phyloP scores from a whole-genome alignment of 805 yeast species.

The Sugiyamaella chiloensis region DNA sequence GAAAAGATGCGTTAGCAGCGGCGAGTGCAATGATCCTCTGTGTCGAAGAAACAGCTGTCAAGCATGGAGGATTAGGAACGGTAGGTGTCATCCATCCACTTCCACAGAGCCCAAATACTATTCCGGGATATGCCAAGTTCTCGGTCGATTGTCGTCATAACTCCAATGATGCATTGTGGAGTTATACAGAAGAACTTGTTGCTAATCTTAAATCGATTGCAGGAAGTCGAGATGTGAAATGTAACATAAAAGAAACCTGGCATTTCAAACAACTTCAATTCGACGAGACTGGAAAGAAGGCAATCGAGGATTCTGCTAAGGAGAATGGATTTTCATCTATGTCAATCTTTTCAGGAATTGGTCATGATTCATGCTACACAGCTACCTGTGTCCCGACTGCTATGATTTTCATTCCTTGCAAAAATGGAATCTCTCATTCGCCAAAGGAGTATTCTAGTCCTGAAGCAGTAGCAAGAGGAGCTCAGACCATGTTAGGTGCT shows the following conservation, averaged over 20 bases:
- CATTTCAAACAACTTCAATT: slow-evolving; percentile 58
- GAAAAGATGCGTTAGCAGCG: slow-evolving; percentile 60
- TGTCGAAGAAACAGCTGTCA: slow-evolving; percentile 53
- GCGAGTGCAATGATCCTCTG: slow-evolving; percentile 55
- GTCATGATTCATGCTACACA: slow-evolving; percentile 68
- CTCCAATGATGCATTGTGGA: slow-evolving; percentile 41
- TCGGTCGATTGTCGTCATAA: slow-evolving; percentile 60
- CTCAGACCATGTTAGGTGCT: slow-evolving; percentile 52
- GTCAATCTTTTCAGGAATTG: slow-evolving; percentile 54
- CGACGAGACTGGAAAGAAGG: slow-evolving; percentile 47
- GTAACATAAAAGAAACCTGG: slow-evolving; percentile 44
- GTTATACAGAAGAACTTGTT: slow-evolving; percentile 40
- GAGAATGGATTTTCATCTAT: slow-evolving; percentile 16
- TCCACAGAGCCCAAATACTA: slow-evolving; percentile 65
- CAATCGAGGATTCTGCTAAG: slow-evolving; percentile 53
- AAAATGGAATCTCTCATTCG: slow-evolving; percentile 64
- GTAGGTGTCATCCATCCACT: slow-evolving; percentile 55
- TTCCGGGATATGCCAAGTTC: slow-evolving; percentile 59
- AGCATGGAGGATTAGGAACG: slow-evolving; percentile 52
- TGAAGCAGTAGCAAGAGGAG: slow-evolving; percentile 60
- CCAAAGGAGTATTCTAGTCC: slow-evolving; percentile 65
- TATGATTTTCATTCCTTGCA: slow-evolving; percentile 70
- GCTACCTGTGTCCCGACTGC: slow-evolving; percentile 59
- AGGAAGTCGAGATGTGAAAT: slow-evolving; percentile 22
- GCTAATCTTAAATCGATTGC: slow-evolving; percentile 34